Conservation (phyloP, 2,329 filamentous ascomycete genomes). For the Talaromyces albobiverticillius region DNA sequence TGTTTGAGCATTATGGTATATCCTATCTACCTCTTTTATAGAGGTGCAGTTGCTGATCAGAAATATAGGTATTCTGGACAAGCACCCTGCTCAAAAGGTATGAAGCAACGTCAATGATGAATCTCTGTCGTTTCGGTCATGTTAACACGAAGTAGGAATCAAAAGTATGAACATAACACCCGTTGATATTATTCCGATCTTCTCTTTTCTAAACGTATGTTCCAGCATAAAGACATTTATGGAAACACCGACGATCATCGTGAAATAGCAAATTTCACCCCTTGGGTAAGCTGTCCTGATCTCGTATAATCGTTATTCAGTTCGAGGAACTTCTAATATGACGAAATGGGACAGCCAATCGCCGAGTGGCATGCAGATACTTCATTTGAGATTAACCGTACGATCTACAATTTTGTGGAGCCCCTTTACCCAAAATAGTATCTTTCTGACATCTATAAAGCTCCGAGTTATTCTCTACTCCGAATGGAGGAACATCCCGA, state of each 20-base stretch:
- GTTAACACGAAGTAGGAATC: slow-evolving; percentile 20
- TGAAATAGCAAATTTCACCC: slow-evolving; percentile 46
- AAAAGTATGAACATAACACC: slow-evolving; percentile 6
- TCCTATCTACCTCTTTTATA: not conserved
- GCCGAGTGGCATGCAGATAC: slow-evolving; percentile 52
- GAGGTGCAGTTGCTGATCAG: not conserved
- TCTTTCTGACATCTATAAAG: slow-evolving; percentile 17
- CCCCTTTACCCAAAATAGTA: not conserved
- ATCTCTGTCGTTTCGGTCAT: not conserved
- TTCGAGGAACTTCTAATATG: not conserved
- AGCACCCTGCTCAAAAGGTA: slow-evolving; percentile 41
- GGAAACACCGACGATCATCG: slow-evolving; percentile 48
- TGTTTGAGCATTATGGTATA: slow-evolving; percentile 50
- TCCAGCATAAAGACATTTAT: slow-evolving; percentile 36
- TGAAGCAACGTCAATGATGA: not conserved
- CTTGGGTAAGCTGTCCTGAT: slow-evolving; percentile 31
- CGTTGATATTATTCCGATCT: not conserved
- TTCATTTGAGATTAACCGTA: slow-evolving; percentile 50
- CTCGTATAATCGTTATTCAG: not conserved
- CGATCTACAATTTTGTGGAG: not conserved
- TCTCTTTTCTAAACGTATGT: slow-evolving; percentile 25
- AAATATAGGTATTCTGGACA: slow-evolving; percentile 35
- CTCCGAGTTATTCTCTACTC: slow-evolving; percentile 51
- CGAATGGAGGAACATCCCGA: slow-evolving; percentile 51
- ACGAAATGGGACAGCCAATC: slow-evolving; percentile 25